These are phyloP conservation scores for Xylaria flabelliformis DNA, from an alignment of 495 filamentous ascomycete species.

Conservation along the genomic window DNA sequence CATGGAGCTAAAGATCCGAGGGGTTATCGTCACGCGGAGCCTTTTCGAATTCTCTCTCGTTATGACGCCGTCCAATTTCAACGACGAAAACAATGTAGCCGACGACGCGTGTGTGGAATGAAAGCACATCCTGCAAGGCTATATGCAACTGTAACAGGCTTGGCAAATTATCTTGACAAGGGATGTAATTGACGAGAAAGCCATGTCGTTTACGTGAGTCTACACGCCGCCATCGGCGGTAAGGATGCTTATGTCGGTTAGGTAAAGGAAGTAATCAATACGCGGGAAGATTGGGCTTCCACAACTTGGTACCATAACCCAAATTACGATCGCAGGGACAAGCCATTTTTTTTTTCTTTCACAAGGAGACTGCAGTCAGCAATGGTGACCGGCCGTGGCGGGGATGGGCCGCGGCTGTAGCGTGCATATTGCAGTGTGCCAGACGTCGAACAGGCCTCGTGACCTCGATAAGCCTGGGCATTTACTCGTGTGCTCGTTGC, in stretches of 20 bases:
- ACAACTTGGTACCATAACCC: constrained; percentile 15
- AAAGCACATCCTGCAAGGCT: not conserved
- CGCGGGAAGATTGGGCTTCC: constrained; percentile 23
- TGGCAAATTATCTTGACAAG: not conserved
- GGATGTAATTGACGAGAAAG: not conserved
- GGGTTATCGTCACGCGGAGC: not conserved
- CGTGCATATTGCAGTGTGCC: constrained; percentile 24
- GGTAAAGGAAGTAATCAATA: not conserved
- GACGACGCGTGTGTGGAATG: not conserved
- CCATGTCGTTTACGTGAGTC: not conserved
- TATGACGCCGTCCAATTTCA: not conserved
- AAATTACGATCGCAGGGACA: constrained; percentile 18
- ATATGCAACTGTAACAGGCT: not conserved
- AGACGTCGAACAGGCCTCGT: constrained; percentile 28
- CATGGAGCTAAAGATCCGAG: not conserved
- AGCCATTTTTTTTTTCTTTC: not conserved
- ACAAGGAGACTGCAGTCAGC: constrained; percentile 14
- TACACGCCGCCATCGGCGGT: constrained; percentile 21
- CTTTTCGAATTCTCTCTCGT: not conserved
- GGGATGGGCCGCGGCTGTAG: constrained; percentile 1
- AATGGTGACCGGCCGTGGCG: not conserved
- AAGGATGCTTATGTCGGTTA: constrained; percentile 1
- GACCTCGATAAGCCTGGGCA: constrained; percentile 19
- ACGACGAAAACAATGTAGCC: not conserved
- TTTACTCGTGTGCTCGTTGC: constrained; percentile 6